phyloP scores from a whole-genome alignment of 352 stramenopile species.

The Achlya hypogyna region DNA sequence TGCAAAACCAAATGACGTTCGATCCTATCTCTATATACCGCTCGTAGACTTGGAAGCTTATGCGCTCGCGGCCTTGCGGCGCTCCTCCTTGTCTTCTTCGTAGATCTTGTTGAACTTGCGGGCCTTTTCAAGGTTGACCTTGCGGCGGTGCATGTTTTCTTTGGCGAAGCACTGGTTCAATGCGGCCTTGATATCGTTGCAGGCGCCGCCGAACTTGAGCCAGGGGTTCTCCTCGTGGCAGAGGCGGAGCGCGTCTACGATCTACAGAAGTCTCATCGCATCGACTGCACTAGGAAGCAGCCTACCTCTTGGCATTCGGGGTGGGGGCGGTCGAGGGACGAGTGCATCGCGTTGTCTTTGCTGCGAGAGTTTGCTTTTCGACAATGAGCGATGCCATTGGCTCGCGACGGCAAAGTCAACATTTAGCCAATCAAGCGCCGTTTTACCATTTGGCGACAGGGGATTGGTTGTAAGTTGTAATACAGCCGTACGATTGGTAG shows the following conservation, averaged over 20 bases:
- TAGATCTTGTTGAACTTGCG: slow-evolving; percentile 30
- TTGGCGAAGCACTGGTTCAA: slow-evolving; percentile 71
- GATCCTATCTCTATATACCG: neutral
- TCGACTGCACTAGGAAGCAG: neutral
- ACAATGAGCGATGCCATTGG: neutral
- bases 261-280: slow-evolving; percentile 24
- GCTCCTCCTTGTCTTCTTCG: slow-evolving; percentile 7
- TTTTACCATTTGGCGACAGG: neutral
- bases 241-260: slow-evolving; percentile 51
- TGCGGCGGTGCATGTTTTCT: slow-evolving; percentile 55
- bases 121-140: slow-evolving; percentile 52
- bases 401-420: neutral
- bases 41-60: neutral
- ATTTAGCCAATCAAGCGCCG: neutral
- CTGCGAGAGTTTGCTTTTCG: neutral
- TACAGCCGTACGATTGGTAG: neutral
- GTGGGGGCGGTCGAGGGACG: slow-evolving; percentile 68
- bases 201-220: slow-evolving; percentile 70
- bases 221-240: slow-evolving; percentile 71
- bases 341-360: slow-evolving; percentile 38
- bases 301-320: slow-evolving; percentile 71
- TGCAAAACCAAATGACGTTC: too few species aligned
- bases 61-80: neutral
- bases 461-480: too few species aligned
- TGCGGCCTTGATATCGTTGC: slow-evolving; percentile 56